Percentiles rank a stretch among this genome's conserved stretches.
These are phyloP conservation scores for Athelia psychrophila DNA, from an alignment of 1,284 basidiomycete genomes.

Conservation along the genomic window DNA sequence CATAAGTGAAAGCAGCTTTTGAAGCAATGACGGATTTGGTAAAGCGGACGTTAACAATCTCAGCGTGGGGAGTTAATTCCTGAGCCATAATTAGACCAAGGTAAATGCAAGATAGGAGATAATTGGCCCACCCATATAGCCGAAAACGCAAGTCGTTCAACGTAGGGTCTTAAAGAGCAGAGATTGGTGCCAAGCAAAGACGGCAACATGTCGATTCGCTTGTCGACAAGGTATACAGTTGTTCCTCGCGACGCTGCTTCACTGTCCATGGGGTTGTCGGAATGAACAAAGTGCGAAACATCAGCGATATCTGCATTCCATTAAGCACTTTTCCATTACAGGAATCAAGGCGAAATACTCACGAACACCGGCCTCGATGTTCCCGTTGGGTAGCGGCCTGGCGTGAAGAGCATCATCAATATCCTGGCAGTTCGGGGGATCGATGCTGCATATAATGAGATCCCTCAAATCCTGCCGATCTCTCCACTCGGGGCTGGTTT, in stretches of 20 bases:
- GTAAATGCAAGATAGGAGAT: conserved; percentile 2
- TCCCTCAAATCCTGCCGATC: conserved; percentile 88
- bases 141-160: conserved; percentile 95
- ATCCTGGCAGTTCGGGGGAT: conserved; percentile 96
- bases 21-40: conserved; percentile 97
- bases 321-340: background rate
- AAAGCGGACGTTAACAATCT: conserved; percentile 91
- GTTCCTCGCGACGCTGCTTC: conserved; percentile 96
- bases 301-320: conserved; percentile 86
- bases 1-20: conserved; percentile 97
- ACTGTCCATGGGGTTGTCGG: conserved; percentile 95
- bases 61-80: conserved; percentile 84
- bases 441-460: conserved; percentile 92
- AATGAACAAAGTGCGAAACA: conserved; percentile 93
- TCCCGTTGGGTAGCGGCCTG: conserved; percentile 84
- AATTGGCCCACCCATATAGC: conserved; percentile 79
- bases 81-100: conserved; percentile 26
- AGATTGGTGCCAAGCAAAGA: conserved; percentile 93
- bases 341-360: conserved; percentile 39
- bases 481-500: conserved; percentile 65
- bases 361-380: conserved; percentile 98
- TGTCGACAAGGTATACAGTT: conserved; percentile 98
- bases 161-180: conserved; percentile 90
- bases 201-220: conserved; percentile 98
- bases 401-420: conserved; percentile 99